Evolutionary conservation across 2,329 filamentous ascomycete genomes (phyloP), one percentile per base, ranked within the genome.

Genomic region (Hymenoscyphus scutula): DNA sequence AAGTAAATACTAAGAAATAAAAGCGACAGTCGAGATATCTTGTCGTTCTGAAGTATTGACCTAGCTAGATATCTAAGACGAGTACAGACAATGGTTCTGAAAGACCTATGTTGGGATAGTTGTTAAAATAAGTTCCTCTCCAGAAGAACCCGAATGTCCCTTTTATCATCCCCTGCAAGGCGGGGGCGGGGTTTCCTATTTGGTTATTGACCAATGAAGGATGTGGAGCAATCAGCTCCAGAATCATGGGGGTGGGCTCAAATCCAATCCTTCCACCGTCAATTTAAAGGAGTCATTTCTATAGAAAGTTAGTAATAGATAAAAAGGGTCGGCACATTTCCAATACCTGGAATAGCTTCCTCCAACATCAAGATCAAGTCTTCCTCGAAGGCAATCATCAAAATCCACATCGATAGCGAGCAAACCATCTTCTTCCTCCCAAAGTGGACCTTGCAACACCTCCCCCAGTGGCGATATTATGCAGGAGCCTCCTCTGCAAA

Each of bases 301-400:
- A 62, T 3, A 29, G 17, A 41, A 48, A 34, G 57, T 71, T 51
- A 68, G 65, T 53, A 59, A n/a, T 27, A 17, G 25, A 7, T 7
- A 53, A 27, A 29, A 11, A 23, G 23, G 10, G 15, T 5, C 29
- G 5, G 56, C 4, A 29, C 27, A 56, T 7, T 56, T 29, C 23
- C 27, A 17, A 65, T 83, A 89, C 74, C 92, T 83, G 2, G 91
- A 93, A 75, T 96, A 97, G 72, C 89, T 92, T 0, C 93, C 93
- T 1, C 86, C 91, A 41, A 91, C 87, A 78, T 97, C 93, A 55
- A 97, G 75, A 74, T 97, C 92, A 67, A 97, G 74, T 59, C 91
- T 80, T 0, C 92, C 93, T 10, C 91, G 82, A 68, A 92, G 84
- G 70, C 93, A 97, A 68, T 97, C 92, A 56, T 96, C 90, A 71